Conservation (phyloP, 2,329 filamentous ascomycete genomes). For the Aspergillus ochraceoroseus region DNA sequence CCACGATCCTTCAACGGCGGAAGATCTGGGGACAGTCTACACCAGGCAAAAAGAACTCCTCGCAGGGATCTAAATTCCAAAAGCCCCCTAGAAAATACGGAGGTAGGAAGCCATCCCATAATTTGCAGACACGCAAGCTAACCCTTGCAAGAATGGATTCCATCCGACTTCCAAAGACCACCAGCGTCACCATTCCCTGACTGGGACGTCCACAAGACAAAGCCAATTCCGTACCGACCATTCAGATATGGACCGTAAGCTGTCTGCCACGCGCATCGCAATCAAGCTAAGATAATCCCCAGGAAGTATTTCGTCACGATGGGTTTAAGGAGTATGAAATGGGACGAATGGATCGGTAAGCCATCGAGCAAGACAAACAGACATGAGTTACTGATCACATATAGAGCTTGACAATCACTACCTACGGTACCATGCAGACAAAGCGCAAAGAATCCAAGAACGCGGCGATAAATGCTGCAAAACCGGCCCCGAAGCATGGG, state of each 20-base stretch:
- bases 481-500: conserved; percentile 65
- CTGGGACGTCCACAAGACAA: conserved; percentile 65
- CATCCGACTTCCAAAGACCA: conserved; percentile 57
- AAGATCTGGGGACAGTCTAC: conserved; percentile 25
- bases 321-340: conserved; percentile 65
- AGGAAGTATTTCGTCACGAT: conserved; percentile 69
- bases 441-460: conserved; percentile 62
- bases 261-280: neutral
- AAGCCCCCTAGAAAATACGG: conserved; percentile 42
- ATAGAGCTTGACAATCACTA: conserved; percentile 75
- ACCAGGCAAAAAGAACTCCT: conserved; percentile 46
- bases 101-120: conserved; percentile 35
- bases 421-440: conserved; percentile 66
- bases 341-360: conserved; percentile 66
- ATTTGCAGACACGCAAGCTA: neutral
- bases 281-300: neutral
- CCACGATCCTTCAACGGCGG: conserved; percentile 25
- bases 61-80: conserved; percentile 28
- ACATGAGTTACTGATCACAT: neutral
- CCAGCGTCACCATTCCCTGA: conserved; percentile 57
- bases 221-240: conserved; percentile 70
- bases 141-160: conserved; percentile 49
- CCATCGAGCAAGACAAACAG: no score
- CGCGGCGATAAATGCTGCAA: conserved; percentile 62
- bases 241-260: conserved; percentile 66